Base-by-base conservation (phyloP, 441 rosid genomes). In the Bocquillonia castaneifolia region DNA sequence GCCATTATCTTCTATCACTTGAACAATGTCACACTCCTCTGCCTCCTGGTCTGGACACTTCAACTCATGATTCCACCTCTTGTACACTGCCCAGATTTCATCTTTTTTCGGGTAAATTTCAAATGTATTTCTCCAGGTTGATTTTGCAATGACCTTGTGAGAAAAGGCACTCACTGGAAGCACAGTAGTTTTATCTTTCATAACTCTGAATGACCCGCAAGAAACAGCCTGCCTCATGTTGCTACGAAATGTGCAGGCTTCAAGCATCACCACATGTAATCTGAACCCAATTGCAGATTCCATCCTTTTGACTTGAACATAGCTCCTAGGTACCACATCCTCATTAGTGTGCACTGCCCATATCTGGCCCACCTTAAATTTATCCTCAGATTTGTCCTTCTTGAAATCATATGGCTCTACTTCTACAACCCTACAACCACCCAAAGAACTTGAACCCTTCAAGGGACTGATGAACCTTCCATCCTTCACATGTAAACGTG, bases 41-140 rank as follows among this genome's bases (percentile, higher is more conserved):
- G 53, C 59, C 67, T 67, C 72, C 73, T 79, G 84, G 67, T 68
- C 80, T 79, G 48, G 70, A 58, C 12, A 67, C 39, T 18, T 72
- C 69, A 29, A 81, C 80, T 54, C 68, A 8, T 79, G 63, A 67
- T 62, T 77, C 90, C 91, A 87, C 74, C 72, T 78, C 79, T 70
- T 81, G 75, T 82, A 85, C 67, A 93, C 40, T 55, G 93, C 96
- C 97, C 98, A 88, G 28, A 88, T 66, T 55, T 90, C 96, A 0
- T 87, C 85, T 25, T 84, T 76, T 68, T 68, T 68, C 0, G 98
- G 98, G 22, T 72, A 71, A 57, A 93, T 77, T 70, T 56, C 65
- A 70, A 54, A 93, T 63, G 37, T 68, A 55, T 70, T 71, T 63
- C 68, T 70, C 56, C 63, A 66, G 31, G 57, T 67, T 3, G 10